Base-by-base conservation (phyloP, 495 filamentous ascomycete genomes). In the Tirmania nivea region DNA sequence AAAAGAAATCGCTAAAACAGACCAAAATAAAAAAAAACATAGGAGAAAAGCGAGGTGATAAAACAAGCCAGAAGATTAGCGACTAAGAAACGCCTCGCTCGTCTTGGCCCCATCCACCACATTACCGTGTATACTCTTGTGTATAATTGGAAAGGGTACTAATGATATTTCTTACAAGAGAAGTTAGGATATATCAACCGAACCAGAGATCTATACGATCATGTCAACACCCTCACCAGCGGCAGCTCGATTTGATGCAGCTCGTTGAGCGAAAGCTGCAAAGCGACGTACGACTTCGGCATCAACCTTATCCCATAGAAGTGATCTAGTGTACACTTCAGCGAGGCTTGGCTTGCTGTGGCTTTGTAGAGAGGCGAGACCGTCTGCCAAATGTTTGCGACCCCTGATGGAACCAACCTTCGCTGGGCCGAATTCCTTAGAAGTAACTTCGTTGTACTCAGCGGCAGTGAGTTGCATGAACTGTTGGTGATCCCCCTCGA, bases 271-370 rank as follows among this genome's bases (percentile, higher is more conserved):
- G 76, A 75, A 55, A 90, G 84, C 78, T 94, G 81, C 82, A 70
- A 96, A 97, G 68, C 89, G 84, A 55, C 79, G 78, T 51, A 97
- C 88, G 48, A 95, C 84, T 62, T 97, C 86, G 57, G 78, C 71
- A 48, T 92, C 86, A 56, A 97, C 84, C 64, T 83, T 80, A 61
- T 94, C 87, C 87, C 87, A 95, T 60, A 97, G 80, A 55, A 97
- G 74, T 50, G 84, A 90, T 34, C 89, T 74, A 31, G 86, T 90
- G 69, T 96, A 94, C 45, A 95, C 84, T 61, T 93, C 86, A 34
- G 83, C 81, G 36, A 77, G 84, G 51, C 73, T 75, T 54, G 77
- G 71, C 61, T 82, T 79, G 61, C 71, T 73, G 56, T 71, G 69
- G 64, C 69, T 73, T 56, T 86, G 78, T 79, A 92, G 84, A 31